Conservation (phyloP, 768 basidiomycete species). For the Steccherinum ochraceum region DNA sequence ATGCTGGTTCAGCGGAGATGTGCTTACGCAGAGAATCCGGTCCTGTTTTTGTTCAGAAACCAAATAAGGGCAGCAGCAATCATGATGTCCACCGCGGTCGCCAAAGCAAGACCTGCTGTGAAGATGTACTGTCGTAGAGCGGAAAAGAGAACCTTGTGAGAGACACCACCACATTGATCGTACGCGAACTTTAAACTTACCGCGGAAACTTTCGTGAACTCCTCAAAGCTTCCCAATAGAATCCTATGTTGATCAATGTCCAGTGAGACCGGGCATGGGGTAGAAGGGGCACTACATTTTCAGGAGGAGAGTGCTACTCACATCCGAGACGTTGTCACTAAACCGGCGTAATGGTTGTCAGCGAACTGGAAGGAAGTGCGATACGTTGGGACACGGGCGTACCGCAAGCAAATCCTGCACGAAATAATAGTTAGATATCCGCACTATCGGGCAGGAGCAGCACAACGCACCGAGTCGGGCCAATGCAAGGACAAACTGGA, state of each 20-base stretch:
- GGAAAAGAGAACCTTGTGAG: neutral
- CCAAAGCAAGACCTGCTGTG: constrained; percentile 20
- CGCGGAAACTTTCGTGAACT: constrained; percentile 13
- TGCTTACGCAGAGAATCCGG: constrained; percentile 18
- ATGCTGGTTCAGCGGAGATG: too few species aligned
- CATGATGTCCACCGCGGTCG: constrained; percentile 19
- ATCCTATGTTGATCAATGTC: constrained; percentile 6
- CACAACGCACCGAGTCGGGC: neutral
- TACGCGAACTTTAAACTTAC: constrained; percentile 6
- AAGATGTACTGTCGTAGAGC: constrained; percentile 19
- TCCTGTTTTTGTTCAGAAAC: constrained; percentile 19
- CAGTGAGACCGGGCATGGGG: neutral
- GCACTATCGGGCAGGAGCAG: neutral
- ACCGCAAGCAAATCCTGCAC: constrained; percentile 1
- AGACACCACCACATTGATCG: neutral
- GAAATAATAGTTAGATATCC: neutral
- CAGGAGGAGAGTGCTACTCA: neutral
- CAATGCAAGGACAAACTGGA: neutral
- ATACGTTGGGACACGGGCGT: neutral
- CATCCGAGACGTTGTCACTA: constrained; percentile 8
- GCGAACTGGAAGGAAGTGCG: neutral
- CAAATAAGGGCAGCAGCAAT: constrained; percentile 18
- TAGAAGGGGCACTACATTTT: neutral
- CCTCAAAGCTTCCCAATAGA: constrained; percentile 12
- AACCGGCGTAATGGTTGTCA: neutral